Base-by-base conservation (phyloP, 2,329 filamentous ascomycete species). In the Trichophyton rubrum region DNA sequence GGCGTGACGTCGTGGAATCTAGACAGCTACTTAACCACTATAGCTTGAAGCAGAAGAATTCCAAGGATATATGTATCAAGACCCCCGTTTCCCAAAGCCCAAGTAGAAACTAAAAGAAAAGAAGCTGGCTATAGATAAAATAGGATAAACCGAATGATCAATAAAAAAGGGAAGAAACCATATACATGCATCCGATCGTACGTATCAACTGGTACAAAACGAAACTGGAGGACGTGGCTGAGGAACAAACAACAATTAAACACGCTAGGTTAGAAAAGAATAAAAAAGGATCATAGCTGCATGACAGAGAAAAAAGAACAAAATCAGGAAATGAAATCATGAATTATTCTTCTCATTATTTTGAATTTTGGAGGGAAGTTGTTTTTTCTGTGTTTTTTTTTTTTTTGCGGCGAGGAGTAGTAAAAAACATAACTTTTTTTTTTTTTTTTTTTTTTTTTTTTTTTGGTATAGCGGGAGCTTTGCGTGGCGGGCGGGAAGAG, bases 211-310 rank as follows among this genome's bases (percentile, higher is more conserved):
- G 30, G 30, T 30, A 49, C 35, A 59, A 57, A 22, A 60, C n/a
- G 33, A 38, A 55, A 40, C 61, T 57, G 45, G 59, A 55, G 22
- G 59, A 15, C 45, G 35, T 59, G 53, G 53, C 60, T 53, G 24
- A 56, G 27, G 38, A 56, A 45, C 58, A 11, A n/a, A 43, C 53
- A 40, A 27, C 7, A 35, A 38, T 38, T 38, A 38, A 38, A 38
- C 33, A 2, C 3, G 33, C 33, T 38, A 38, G 33, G 13, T 30
- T 38, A 38, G 33, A 13, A 9, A 38, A 24, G 2, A 24, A 24
- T 2, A 22, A 22, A 22, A 24, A 24, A 24, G 22, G 2, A 24
- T 24, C 51, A 55, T 55, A 30, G 51, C 33, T 38, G 33, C 33
- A 38, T 38, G 27, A 30, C 5, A 30, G 27, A 6, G 27, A 6